Base-by-base conservation (phyloP, 805 yeast species). In the Barnettozyma populi region DNA sequence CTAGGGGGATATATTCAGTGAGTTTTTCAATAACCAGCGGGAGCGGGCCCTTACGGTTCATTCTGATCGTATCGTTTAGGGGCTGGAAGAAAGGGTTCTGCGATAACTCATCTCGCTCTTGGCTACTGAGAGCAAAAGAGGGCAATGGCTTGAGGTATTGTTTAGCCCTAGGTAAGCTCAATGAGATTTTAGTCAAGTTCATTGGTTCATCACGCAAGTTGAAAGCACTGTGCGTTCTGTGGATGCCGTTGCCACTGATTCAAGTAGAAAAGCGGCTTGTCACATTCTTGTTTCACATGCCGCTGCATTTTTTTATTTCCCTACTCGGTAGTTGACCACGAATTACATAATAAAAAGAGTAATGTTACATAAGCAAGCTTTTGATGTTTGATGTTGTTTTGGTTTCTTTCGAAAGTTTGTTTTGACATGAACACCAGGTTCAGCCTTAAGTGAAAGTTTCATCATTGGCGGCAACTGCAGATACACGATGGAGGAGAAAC, bases 121-220 rank as follows among this genome's bases (percentile, higher is more conserved):
- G n/a, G 10, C 11, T 4, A 4, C 41, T 16, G n/a, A 47, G 36
- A 7, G 44, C 41, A 36, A 39, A 40, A 8, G 44, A 35, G 6
- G 48, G 48, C 2, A 45, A 27, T 3, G 36, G 18, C n/a, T 23
- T 29, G 24, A 16, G n/a, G 13, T 18, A 6, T 7, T 27, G 4
- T 6, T 25, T 11, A n/a, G 16, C 20, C 18, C 20, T 29, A 7
- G 48, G 48, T 8, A 45, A 36, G 7, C n/a, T 40, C 14, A 45
- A 20, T n/a, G 48, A 21, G 19, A 45, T 6, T 35, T 45, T 45
- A n/a, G 29, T 27, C 20, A 44, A 23, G 23, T 35, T 41, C 41
- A 32, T 41, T 7, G 11, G 16, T 36, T 20, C 40, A 36, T 36
- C 7, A 13, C 40, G 16, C 16, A 36, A 16, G 5, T 14, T 29